phyloP scores from a whole-genome alignment of 768 basidiomycete genomes.

The Tricholoma furcatifolium region DNA sequence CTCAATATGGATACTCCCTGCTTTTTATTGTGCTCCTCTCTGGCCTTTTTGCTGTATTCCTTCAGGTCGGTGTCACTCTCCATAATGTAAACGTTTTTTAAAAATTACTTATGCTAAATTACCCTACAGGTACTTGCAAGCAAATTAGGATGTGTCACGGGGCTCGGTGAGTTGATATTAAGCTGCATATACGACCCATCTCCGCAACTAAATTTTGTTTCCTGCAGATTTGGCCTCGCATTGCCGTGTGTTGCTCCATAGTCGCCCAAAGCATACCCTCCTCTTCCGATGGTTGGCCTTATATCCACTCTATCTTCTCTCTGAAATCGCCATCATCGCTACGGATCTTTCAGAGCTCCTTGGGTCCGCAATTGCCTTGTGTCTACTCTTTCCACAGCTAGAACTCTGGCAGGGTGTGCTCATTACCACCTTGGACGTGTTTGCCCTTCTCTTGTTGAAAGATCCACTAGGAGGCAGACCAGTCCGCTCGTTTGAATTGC shows the following conservation, averaged over 20 bases:
- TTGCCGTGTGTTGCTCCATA: slow-evolving; percentile 62
- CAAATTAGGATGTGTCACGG: slow-evolving; percentile 80
- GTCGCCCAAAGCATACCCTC: slow-evolving; percentile 56
- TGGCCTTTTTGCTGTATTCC: slow-evolving; percentile 77
- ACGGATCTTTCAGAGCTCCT: slow-evolving; percentile 83
- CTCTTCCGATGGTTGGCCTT: slow-evolving; percentile 58
- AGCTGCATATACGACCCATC: too few relatives aligned
- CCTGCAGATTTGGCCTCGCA: slow-evolving; percentile 49
- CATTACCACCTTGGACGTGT: slow-evolving; percentile 65
- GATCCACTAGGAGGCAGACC: slow-evolving; percentile 69
- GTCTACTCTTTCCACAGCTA: slow-evolving; percentile 67
- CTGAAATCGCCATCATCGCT: slow-evolving; percentile 72
- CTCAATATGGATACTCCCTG: slow-evolving; percentile 79
- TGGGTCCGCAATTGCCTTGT: slow-evolving; percentile 78
- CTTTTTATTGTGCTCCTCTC: slow-evolving; percentile 85
- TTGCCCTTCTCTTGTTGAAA: slow-evolving; percentile 67
- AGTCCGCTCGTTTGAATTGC: slow-evolving; percentile 63
- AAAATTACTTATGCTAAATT: too few relatives aligned
- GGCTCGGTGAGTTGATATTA: slow-evolving; percentile 51
- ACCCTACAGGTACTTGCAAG: slow-evolving; percentile 64
- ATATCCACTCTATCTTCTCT: slow-evolving; percentile 62
- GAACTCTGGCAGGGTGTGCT: slow-evolving; percentile 72
- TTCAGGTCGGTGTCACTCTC: slow-evolving; percentile 60
- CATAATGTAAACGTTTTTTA: slow-evolving; percentile 1
- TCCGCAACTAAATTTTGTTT: too few relatives aligned